These are phyloP conservation scores for Pyrenochaeta sp. DNA, from an alignment of 2,329 filamentous ascomycete species.

Conservation along the genomic window DNA sequence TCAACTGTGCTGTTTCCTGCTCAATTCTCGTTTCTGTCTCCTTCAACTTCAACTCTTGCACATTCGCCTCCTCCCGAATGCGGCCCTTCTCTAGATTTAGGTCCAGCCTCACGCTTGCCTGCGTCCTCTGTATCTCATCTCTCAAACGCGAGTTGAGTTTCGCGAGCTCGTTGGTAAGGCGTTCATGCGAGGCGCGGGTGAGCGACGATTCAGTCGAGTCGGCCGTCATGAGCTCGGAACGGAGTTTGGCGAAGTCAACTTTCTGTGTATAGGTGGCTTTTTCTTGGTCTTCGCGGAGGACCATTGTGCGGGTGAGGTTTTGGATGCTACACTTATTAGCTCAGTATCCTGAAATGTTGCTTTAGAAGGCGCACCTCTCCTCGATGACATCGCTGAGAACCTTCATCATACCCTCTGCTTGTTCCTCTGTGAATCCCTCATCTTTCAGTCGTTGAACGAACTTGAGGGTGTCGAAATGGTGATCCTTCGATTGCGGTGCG, in stretches of 20 bases:
- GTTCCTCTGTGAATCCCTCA: constrained; percentile 95
- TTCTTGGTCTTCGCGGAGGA: constrained; percentile 90
- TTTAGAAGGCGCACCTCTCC: constrained; percentile 70
- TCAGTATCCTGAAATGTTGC: neutral
- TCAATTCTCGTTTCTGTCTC: constrained; percentile 99
- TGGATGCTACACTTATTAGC: constrained; percentile 72
- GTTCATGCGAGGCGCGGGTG: constrained; percentile 88
- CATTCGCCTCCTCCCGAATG: constrained; percentile 94
- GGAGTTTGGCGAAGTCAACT: constrained; percentile 96
- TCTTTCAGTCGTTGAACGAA: constrained; percentile 89
- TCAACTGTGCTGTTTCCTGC: constrained; percentile 89
- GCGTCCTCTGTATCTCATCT: constrained; percentile 93
- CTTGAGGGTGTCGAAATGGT: constrained; percentile 98
- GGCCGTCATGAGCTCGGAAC: constrained; percentile 89
- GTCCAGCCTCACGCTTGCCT: constrained; percentile 90
- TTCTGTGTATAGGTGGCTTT: constrained; percentile 83
- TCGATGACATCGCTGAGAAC: constrained; percentile 96
- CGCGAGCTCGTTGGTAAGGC: constrained; percentile 90
- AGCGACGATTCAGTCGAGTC: constrained; percentile 91
- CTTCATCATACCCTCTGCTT: constrained; percentile 98
- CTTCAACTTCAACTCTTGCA: constrained; percentile 97
- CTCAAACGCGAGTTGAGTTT: constrained; percentile 89
- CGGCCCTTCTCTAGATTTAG: constrained; percentile 96
- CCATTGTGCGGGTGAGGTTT: constrained; percentile 97
- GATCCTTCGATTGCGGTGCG: constrained; percentile 70